These are phyloP conservation scores for Ophiostoma montium DNA, from an alignment of 2,329 filamentous ascomycete genomes.

Conservation along the genomic window DNA sequence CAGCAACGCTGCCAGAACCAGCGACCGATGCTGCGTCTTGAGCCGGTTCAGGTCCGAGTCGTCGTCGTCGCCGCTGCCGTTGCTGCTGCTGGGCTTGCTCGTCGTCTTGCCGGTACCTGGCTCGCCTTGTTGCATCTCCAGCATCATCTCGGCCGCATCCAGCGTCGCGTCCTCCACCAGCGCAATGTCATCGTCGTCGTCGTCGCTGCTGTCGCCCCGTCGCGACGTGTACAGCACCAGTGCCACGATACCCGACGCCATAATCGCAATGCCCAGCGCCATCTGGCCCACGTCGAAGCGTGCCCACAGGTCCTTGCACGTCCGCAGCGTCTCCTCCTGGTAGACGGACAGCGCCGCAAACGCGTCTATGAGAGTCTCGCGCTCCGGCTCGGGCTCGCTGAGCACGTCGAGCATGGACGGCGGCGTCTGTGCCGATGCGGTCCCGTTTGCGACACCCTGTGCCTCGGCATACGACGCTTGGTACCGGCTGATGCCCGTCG, in stretches of 20 bases:
- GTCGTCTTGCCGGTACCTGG: not conserved
- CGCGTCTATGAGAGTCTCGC: slow-evolving; percentile 17
- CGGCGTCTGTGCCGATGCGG: slow-evolving; percentile 36
- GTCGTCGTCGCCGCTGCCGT: slow-evolving; percentile 39
- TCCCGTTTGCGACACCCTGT: slow-evolving; percentile 50
- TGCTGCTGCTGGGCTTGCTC: not conserved
- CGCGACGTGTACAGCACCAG: slow-evolving; percentile 59
- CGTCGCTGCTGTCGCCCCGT: slow-evolving; percentile 33
- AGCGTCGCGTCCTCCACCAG: slow-evolving; percentile 41
- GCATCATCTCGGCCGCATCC: slow-evolving; percentile 42
- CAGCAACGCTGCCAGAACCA: slow-evolving; percentile 24
- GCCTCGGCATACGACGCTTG: slow-evolving; percentile 69
- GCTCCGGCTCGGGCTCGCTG: slow-evolving; percentile 19
- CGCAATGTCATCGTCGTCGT: slow-evolving; percentile 10
- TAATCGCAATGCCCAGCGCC: slow-evolving; percentile 60
- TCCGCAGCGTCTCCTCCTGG: slow-evolving; percentile 60
- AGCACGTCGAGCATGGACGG: slow-evolving; percentile 29
- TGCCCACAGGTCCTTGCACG: slow-evolving; percentile 81
- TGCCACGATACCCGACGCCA: slow-evolving; percentile 51
- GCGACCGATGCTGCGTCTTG: slow-evolving; percentile 24
- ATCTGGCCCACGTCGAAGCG: slow-evolving; percentile 82
- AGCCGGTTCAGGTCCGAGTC: slow-evolving; percentile 42
- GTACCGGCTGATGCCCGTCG: slow-evolving; percentile 80
- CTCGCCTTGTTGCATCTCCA: slow-evolving; percentile 34
- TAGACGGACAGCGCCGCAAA: slow-evolving; percentile 55